These are phyloP conservation scores for Penicillium frequentans DNA, from an alignment of 2,329 filamentous ascomycete genomes.

Conservation along the genomic window DNA sequence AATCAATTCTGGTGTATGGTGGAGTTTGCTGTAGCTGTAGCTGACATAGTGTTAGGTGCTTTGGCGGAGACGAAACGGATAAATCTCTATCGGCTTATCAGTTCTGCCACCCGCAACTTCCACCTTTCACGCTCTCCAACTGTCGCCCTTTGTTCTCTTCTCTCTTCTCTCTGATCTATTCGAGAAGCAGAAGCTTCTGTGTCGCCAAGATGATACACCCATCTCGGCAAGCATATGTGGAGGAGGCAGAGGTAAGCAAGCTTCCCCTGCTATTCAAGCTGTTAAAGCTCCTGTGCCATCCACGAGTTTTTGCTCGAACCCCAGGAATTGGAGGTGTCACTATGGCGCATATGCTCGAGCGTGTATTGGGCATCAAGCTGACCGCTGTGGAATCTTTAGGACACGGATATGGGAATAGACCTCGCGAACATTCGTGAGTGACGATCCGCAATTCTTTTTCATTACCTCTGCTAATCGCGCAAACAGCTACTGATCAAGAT, in stretches of 20 bases:
- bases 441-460: slow-evolving; percentile 1
- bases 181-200: slow-evolving; percentile 13
- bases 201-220: slow-evolving; percentile 68
- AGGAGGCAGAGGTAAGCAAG: slow-evolving; percentile 70
- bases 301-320: not conserved
- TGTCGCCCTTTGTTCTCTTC: not conserved
- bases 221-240: slow-evolving; percentile 87
- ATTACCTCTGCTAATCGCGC: slow-evolving; percentile 4
- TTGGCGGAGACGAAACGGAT: not conserved
- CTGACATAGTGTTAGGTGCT: not conserved
- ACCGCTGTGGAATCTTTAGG: slow-evolving; percentile 34
- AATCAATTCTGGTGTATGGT: no score
- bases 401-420: slow-evolving; percentile 60
- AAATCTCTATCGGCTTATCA: slow-evolving; percentile 14
- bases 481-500: slow-evolving; percentile 70
- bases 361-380: not conserved
- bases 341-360: not conserved
- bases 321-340: not conserved
- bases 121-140: not conserved
- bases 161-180: not conserved
- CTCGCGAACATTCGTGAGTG: slow-evolving; percentile 64
- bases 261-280: not conserved
- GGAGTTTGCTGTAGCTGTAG: no score
- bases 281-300: not conserved
- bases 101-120: slow-evolving; percentile 23